phyloP scores from a whole-genome alignment of 805 yeast species.

The Cyberlindnera maclurae region DNA sequence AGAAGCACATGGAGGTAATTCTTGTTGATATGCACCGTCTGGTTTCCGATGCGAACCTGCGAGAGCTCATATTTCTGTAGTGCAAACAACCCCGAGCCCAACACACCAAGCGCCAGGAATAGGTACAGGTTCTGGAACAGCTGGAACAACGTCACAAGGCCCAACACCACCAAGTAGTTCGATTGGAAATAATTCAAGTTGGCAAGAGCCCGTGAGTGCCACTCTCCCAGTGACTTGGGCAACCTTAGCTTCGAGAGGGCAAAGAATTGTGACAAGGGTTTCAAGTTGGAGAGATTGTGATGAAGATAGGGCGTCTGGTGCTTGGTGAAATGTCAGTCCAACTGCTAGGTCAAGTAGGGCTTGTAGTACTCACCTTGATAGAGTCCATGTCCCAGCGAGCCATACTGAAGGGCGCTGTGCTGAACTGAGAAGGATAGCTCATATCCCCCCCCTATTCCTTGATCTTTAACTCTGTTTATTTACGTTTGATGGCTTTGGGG shows the following conservation, averaged over 20 bases:
- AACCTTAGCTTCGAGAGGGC: slow-evolving; percentile 9
- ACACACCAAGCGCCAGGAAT: slow-evolving; percentile 5
- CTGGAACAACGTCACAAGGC: slow-evolving; percentile 10
- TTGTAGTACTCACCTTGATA: not conserved
- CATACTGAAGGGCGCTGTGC: slow-evolving; percentile 10
- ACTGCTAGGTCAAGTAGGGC: too few species aligned
- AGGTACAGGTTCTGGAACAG: slow-evolving; percentile 16
- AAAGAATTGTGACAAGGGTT: slow-evolving; percentile 18
- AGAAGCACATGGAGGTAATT: slow-evolving; percentile 9
- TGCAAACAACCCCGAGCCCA: slow-evolving; percentile 7
- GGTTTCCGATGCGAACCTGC: slow-evolving; percentile 5
- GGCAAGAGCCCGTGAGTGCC: slow-evolving; percentile 8
- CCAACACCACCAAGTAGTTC: slow-evolving; percentile 16
- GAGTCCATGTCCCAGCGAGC: slow-evolving; percentile 7
- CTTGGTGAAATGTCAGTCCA: not conserved
- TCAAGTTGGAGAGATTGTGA: slow-evolving; percentile 18
- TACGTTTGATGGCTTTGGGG: too few species aligned
- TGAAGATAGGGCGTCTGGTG: slow-evolving; percentile 20
- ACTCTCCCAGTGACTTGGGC: slow-evolving; percentile 11
- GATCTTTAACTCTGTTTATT: too few species aligned
- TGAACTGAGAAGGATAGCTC: slow-evolving; percentile 5
- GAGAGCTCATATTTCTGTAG: slow-evolving; percentile 8
- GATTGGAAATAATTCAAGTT: slow-evolving; percentile 19
- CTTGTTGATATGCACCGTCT: slow-evolving; percentile 10
- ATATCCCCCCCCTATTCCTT: too few species aligned